A percentile compares a stretch with the other conserved stretches of the same genome.
Conservation (phyloP, 1,284 basidiomycete species). For the Papiliotrema terrestris region DNA sequence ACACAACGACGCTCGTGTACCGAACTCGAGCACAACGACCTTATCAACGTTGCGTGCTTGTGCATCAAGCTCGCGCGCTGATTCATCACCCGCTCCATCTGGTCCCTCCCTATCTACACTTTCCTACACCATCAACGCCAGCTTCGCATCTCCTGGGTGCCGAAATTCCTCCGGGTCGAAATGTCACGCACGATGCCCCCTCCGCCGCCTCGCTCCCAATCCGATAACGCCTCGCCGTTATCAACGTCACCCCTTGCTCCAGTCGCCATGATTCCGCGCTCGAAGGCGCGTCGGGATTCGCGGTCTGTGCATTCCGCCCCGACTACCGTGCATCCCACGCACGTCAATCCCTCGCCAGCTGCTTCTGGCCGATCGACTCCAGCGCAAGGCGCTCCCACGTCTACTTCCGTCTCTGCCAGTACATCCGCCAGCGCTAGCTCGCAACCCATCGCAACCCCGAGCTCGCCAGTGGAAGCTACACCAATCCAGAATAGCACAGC, state of each 20-base stretch:
- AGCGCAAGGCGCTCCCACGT: neutral
- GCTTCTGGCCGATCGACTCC: neutral
- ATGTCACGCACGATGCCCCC: neutral
- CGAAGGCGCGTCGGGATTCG: neutral
- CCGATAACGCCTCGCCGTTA: neutral
- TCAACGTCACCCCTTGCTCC: neutral
- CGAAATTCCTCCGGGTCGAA: neutral
- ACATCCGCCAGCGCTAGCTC: neutral
- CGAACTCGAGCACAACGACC: too few species aligned
- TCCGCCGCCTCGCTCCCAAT: neutral
- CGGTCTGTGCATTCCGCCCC: neutral
- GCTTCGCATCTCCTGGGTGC: too few species aligned
- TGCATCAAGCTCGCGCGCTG: too few species aligned
- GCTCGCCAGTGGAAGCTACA: neutral
- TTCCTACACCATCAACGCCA: too few species aligned
- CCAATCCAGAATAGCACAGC: neutral
- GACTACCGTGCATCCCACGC: neutral
- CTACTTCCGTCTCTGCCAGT: neutral
- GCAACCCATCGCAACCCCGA: neutral
- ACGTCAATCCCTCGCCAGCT: neutral
- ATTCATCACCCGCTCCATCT: too few species aligned
- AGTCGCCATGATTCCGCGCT: neutral
- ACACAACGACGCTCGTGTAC: too few species aligned
- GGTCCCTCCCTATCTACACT: too few species aligned
- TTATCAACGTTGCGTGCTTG: too few species aligned